A percentile compares a stretch with the other conserved stretches of the same genome.
Evolutionary conservation across 1,139 yeast species (phyloP).

Genomic region (Hyphopichia fennica): DNA sequence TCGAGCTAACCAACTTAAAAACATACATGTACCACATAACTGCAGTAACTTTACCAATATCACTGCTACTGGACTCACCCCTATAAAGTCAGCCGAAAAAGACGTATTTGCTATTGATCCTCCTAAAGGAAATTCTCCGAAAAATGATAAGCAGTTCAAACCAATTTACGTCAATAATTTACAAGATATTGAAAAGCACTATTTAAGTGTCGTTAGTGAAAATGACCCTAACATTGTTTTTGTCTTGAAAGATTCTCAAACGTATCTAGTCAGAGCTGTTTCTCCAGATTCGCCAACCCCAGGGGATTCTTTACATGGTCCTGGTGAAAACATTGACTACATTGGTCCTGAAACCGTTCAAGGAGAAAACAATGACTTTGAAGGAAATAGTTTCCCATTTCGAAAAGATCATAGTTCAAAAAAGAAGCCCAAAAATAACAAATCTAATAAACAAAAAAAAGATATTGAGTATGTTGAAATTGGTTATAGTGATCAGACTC

Average conservation of each 20-base stretch:
- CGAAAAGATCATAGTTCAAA: background rate
- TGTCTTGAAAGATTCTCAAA: slow-evolving; percentile 8
- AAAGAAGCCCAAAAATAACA: background rate
- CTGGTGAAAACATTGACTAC: slow-evolving; percentile 6
- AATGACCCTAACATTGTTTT: slow-evolving; percentile 7
- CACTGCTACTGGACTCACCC: background rate
- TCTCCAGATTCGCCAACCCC: background rate
- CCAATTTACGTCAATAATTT: background rate
- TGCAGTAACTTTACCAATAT: too few relatives aligned
- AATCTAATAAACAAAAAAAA: background rate
- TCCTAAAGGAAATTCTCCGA: background rate
- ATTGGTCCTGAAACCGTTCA: slow-evolving; percentile 2
- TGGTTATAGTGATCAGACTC: slow-evolving; percentile 6
- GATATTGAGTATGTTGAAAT: slow-evolving; percentile 19
- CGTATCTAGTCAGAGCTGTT: slow-evolving; percentile 7
- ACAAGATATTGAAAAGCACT: slow-evolving; percentile 4
- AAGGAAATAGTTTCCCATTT: background rate
- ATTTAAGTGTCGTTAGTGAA: background rate
- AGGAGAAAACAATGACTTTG: background rate
- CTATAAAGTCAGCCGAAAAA: background rate
- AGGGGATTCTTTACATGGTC: background rate
- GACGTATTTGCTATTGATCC: background rate
- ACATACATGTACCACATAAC: too few relatives aligned
- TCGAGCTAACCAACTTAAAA: too few relatives aligned
- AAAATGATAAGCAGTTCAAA: background rate